Base-by-base conservation (phyloP, 1,284 basidiomycete genomes). In the Retiboletus flavoniger region DNA sequence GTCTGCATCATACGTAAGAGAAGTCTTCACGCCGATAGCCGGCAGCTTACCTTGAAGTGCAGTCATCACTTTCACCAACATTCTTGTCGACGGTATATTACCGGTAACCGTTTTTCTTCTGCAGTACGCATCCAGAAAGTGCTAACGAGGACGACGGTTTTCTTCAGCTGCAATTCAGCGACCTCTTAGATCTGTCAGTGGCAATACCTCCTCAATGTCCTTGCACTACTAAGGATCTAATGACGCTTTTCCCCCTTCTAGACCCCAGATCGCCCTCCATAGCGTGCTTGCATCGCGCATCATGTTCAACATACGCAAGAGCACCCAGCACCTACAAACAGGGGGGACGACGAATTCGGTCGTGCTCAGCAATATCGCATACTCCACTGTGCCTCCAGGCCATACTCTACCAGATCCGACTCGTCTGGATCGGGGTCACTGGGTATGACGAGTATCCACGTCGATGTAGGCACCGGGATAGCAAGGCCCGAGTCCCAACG, bases 11-110 rank as follows among this genome's bases (percentile, higher is more conserved):
- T 57, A n/a, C n/a, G 64, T 63, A 42, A 50, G 60, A 21, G 2
- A 11, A 21, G 2, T 31, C 4, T 47, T 24, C 7, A 13, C 7
- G 3, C 3, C 3, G 4, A 26, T n/a, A 2, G 4, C 9, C 3
- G 0, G 11, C 3, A 43, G 3, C 41, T 50, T 3, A 63, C 47
- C 14, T 29, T 2, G 6, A 19, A 6, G 38, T 4, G 16, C 14
- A 60, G 59, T 57, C n/a, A 45, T 62, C 59, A 63, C 61, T 4
- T 40, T 63, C 14, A 14, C 45, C 41, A 62, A 62, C 14, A 28
- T 61, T 9, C 16, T 65, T 24, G 9, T 63, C 5, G 50, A 52
- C 13, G 38, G 47, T 4, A n/a, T 43, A 52, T 51, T 63, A 52
- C 59, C 61, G 7, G 61, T 65, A 17, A 32, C 26, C 4, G 13